Percentiles rank a stretch among this genome's conserved stretches.
Conservation (phyloP, 106 monocot genomes). For the Allium cepa region DNA sequence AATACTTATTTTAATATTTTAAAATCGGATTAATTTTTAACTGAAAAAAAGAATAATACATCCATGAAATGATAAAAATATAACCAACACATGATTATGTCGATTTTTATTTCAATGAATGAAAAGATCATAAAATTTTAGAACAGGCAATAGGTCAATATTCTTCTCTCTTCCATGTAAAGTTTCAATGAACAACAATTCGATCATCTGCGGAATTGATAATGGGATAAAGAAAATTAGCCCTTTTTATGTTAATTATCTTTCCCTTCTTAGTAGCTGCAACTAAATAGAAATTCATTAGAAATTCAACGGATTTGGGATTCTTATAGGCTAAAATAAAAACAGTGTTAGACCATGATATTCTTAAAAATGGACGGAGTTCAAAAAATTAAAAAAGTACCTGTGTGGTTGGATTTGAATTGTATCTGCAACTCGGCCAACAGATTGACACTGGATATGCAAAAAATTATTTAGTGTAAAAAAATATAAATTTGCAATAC, state of each 20-base stretch:
- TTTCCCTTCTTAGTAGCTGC: conserved; percentile 92
- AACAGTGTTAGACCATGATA: too few relatives aligned
- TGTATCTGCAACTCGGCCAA: conserved; percentile 86
- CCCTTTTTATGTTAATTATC: conserved; percentile 98
- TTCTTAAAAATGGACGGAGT: too few relatives aligned
- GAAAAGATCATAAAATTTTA: not conserved
- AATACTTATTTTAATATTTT: not conserved
- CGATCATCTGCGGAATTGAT: conserved; percentile 68
- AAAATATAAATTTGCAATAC: too few relatives aligned
- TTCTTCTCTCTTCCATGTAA: conserved; percentile 92
- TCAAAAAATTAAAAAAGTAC: conserved; percentile 19
- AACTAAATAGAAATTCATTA: conserved; percentile 91
- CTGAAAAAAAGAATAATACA: not conserved
- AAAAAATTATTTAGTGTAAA: conserved; percentile 2
- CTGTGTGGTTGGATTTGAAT: conserved; percentile 98
- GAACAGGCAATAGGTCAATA: conserved; percentile 84
- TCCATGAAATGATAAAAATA: not conserved
- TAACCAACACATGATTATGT: not conserved
- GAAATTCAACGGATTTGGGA: too few relatives aligned
- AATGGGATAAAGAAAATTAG: conserved; percentile 49
- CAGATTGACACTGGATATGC: conserved; percentile 75
- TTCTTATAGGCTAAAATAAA: too few relatives aligned
- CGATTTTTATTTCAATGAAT: not conserved
- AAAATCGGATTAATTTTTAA: not conserved
- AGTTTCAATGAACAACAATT: conserved; percentile 90